Conservation (phyloP, 768 basidiomycete species). For the Coprinopsis marcescibilis region DNA sequence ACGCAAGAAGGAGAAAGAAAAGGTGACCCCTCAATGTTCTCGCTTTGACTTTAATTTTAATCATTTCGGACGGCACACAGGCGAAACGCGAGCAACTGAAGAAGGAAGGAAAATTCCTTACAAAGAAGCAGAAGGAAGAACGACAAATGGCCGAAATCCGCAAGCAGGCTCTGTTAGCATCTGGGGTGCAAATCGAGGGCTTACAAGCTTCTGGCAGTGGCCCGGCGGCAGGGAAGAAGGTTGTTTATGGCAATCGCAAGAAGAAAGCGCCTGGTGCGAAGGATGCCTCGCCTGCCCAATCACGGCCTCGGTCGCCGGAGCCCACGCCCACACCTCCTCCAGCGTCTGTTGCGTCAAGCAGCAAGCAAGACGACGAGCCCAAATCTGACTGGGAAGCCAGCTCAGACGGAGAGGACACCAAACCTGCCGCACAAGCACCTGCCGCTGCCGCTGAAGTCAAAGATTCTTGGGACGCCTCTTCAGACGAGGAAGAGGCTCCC, state of each 20-base stretch:
- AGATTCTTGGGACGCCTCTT: slow-evolving; percentile 47
- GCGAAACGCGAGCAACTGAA: slow-evolving; percentile 84
- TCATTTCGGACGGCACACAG: slow-evolving; percentile 31
- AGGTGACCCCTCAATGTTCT: slow-evolving; percentile 37
- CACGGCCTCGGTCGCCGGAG: slow-evolving; percentile 48
- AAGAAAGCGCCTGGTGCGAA: slow-evolving; percentile 57
- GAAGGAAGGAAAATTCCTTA: slow-evolving; percentile 91
- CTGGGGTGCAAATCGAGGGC: slow-evolving; percentile 87
- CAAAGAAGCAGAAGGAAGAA: slow-evolving; percentile 97
- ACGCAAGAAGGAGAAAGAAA: slow-evolving; percentile 83
- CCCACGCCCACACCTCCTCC: slow-evolving; percentile 23
- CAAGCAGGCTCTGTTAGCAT: slow-evolving; percentile 83
- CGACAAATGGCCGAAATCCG: slow-evolving; percentile 85
- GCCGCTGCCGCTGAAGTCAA: slow-evolving; percentile 27
- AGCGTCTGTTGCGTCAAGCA: slow-evolving; percentile 22
- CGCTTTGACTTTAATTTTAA: slow-evolving; percentile 1
- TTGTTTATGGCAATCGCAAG: slow-evolving; percentile 80
- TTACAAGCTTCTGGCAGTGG: slow-evolving; percentile 48
- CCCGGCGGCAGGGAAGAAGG: slow-evolving; percentile 55
- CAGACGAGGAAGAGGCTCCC: slow-evolving; percentile 33
- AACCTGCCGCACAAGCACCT: slow-evolving; percentile 18
- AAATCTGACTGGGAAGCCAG: slow-evolving; percentile 65
- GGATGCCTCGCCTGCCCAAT: slow-evolving; percentile 50
- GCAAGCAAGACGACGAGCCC: slow-evolving; percentile 15
- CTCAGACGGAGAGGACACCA: slow-evolving; percentile 46